These are phyloP conservation scores for Neurospora hispaniola DNA, from an alignment of 495 filamentous ascomycete species.

Conservation along the genomic window DNA sequence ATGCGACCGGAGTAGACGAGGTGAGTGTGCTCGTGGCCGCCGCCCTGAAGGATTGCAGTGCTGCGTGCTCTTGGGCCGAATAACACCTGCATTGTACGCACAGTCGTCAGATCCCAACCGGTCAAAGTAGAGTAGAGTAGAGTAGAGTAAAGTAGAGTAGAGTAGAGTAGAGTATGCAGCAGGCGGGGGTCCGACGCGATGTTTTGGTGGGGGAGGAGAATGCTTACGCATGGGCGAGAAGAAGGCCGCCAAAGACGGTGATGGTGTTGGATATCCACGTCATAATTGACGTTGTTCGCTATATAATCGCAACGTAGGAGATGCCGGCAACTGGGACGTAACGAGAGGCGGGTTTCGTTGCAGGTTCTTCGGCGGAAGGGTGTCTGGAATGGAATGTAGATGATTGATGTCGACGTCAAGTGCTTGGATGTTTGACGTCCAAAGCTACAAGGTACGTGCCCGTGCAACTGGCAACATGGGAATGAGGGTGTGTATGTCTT, in stretches of 20 bases:
- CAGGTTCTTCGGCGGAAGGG: not conserved
- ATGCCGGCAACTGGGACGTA: not conserved
- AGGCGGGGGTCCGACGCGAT: not conserved
- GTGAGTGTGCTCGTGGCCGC: constrained; percentile 39
- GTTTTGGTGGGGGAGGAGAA: not conserved
- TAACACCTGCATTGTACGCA: constrained; percentile 49
- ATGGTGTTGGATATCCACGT: constrained; percentile 54
- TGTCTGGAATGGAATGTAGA: constrained; percentile 1
- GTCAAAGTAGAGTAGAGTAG: not conserved
- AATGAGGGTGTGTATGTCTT: not conserved
- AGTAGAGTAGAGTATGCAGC: not conserved
- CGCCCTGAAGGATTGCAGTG: constrained; percentile 49
- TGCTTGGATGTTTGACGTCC: not conserved
- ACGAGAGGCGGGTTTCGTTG: not conserved
- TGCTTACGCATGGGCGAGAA: constrained; percentile 65
- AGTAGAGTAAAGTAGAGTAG: not conserved
- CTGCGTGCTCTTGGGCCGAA: constrained; percentile 75
- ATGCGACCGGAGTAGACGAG: constrained; percentile 18
- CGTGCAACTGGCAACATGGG: not conserved
- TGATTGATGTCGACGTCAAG: not conserved
- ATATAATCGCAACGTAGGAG: not conserved
- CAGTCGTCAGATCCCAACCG: not conserved
- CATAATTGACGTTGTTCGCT: constrained; percentile 31
- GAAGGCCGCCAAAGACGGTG: constrained; percentile 52
- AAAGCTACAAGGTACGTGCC: not conserved